These are phyloP conservation scores for Cryphonectria nitschkei DNA, from an alignment of 2,329 filamentous ascomycete species.

Conservation along the genomic window DNA sequence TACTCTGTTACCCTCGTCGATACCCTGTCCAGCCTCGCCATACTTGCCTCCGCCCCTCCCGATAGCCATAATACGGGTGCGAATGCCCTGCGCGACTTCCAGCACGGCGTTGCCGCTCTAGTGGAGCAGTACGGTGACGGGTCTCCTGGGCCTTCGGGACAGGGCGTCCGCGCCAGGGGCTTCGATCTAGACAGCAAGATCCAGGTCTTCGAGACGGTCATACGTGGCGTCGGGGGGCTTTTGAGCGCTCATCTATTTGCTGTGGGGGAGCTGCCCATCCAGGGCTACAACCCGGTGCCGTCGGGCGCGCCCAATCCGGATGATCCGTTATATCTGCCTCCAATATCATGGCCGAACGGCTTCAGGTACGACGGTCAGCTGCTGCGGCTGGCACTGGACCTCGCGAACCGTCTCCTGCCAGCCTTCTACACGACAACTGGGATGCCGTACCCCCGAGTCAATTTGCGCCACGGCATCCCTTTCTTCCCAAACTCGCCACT, in stretches of 20 bases:
- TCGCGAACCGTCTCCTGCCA: constrained; percentile 81
- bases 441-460: constrained; percentile 92
- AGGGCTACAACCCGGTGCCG: constrained; percentile 67
- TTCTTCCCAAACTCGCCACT: constrained; percentile 89
- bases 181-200: constrained; percentile 98
- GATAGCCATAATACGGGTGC: constrained; percentile 56
- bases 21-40: constrained; percentile 90
- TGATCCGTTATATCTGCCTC: constrained; percentile 50
- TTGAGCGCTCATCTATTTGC: constrained; percentile 94
- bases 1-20: constrained; percentile 96
- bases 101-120: constrained; percentile 75
- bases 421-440: constrained; percentile 92
- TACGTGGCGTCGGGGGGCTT: constrained; percentile 86
- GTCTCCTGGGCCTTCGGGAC: constrained; percentile 66
- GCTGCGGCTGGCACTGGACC: constrained; percentile 83
- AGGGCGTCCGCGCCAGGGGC: constrained; percentile 73
- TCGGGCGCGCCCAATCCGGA: constrained; percentile 34
- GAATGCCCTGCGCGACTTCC: constrained; percentile 74
- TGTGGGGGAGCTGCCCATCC: constrained; percentile 84
- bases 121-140: constrained; percentile 89
- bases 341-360: constrained; percentile 74
- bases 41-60: constrained; percentile 77
- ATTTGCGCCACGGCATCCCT: constrained; percentile 85
- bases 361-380: constrained; percentile 89
- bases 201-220: constrained; percentile 97